Base-by-base conservation (phyloP, 495 filamentous ascomycete species). In the Aspergillus ellipticus region DNA sequence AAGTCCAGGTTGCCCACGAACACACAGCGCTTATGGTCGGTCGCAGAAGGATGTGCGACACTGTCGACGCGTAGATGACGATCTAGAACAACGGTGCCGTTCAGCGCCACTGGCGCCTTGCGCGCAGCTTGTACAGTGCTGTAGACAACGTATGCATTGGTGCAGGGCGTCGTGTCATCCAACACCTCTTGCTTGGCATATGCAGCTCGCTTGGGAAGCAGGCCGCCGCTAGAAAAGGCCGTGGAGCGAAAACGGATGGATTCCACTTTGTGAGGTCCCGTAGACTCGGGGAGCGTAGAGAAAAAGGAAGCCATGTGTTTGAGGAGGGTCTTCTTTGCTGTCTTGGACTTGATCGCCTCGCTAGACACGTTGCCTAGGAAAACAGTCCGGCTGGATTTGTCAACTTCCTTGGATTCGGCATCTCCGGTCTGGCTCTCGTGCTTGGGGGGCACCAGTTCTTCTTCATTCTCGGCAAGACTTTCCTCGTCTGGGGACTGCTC, bases 1-100 rank as follows among this genome's bases (percentile, higher is more conserved):
- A 97, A 97, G 41, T 92, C 90, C 9, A 99, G 83, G 66, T 97
- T 97, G 9, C 95, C 95, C 11, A 99, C 89, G 64, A 97, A 99
- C 4, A 99, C 88, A 72, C 95, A 99, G 50, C 91, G 85, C 46
- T 87, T 83, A 65, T 96, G 81, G 63, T 96, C 93, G 21, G 85
- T 82, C 22, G 85, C 79, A 2, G 88, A 79, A 0, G 95, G 95
- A 72, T 96, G 93, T 0, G 94, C 89, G 41, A 97, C 83, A 42
- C 81, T 86, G 70, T 99, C 94, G 16, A 92, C 95, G 7, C 91
- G 82, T 56, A 99, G 72, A 72, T 99, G 95, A 10, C 95, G 86
- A 61, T 90, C 89, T 29, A 97, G 81, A 6, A 97, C 80, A 1
- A 90, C 74, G 1, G 84, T 86, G 19, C 92, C 95, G 58, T 97